Evolutionary conservation across 495 filamentous ascomycete species (phyloP).

Genomic region (Sordaria brevicollis): DNA sequence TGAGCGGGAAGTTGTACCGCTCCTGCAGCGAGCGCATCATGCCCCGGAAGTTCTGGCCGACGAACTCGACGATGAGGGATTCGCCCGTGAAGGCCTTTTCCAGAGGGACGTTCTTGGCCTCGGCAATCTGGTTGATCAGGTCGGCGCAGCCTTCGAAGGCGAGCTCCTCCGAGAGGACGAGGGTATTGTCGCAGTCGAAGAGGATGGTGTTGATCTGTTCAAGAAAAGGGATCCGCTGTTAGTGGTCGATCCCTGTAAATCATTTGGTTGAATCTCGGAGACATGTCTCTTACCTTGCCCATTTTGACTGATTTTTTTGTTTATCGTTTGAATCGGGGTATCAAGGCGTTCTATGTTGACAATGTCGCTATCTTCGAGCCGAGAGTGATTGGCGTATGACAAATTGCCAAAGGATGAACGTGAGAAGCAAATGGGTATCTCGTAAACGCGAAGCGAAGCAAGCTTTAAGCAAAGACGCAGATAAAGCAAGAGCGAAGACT

Average conservation of each 20-base stretch:
- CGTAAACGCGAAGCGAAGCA: not conserved
- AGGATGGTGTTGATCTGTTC: constrained; percentile 46
- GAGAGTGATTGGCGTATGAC: not conserved
- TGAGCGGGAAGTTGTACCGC: constrained; percentile 65
- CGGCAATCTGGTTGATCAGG: constrained; percentile 82
- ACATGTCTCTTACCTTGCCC: constrained; percentile 6
- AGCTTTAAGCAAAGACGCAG: not conserved
- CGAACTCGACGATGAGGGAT: constrained; percentile 75
- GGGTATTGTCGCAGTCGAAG: constrained; percentile 97
- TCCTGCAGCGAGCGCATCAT: constrained; percentile 64
- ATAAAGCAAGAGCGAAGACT: not conserved
- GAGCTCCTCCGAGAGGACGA: constrained; percentile 82
- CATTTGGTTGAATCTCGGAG: not conserved
- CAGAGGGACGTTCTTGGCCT: constrained; percentile 46
- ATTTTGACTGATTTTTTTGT: constrained; percentile 3
- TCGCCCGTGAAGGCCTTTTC: constrained; percentile 66
- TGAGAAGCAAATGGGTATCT: not conserved
- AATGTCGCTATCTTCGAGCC: not conserved
- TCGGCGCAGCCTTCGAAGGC: constrained; percentile 94
- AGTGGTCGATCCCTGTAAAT: not conserved
- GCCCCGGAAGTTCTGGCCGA: constrained; percentile 93
- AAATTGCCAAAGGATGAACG: not conserved
- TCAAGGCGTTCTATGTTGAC: not conserved
- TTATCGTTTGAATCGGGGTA: not conserved
- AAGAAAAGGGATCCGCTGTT: not conserved